These are phyloP conservation scores for Polymyxa betae DNA, from an alignment of 208 protist genomes.

Conservation along the genomic window DNA sequence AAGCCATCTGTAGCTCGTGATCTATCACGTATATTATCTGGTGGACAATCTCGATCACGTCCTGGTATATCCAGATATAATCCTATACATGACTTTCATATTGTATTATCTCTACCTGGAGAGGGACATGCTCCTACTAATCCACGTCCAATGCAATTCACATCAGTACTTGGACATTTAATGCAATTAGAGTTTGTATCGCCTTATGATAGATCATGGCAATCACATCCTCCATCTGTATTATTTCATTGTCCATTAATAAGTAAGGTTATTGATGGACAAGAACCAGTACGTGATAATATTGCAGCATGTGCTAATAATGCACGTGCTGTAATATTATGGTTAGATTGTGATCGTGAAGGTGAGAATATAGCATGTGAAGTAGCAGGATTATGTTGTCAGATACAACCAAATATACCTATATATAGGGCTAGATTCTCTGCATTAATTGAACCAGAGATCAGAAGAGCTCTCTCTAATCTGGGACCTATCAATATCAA, in stretches of 20 bases:
- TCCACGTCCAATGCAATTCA: constrained; percentile 48
- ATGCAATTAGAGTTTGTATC: constrained; percentile 51
- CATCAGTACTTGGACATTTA: constrained; percentile 54
- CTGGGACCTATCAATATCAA: constrained; percentile 20
- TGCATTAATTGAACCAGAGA: constrained; percentile 74
- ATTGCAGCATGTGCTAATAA: no score
- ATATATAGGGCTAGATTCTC: constrained; percentile 80
- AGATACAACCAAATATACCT: constrained; percentile 58
- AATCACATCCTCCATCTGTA: background rate
- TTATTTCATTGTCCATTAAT: no score
- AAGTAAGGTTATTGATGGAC: no score
- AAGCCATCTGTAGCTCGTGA: constrained; percentile 65
- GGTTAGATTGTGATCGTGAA: constrained; percentile 73
- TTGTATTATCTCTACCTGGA: background rate
- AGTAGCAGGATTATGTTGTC: constrained; percentile 77
- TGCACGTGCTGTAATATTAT: no score
- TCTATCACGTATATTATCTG: constrained; percentile 56
- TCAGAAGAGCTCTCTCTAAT: background rate
- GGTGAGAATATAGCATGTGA: constrained; percentile 85
- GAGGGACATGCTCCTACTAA: constrained; percentile 38
- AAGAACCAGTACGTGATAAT: no score
- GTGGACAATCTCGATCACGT: background rate
- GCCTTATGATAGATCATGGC: background rate
- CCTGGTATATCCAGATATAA: background rate
- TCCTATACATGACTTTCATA: background rate